These are phyloP conservation scores for Corymbia maculata DNA, from an alignment of 345 rosid genomes.

Conservation along the genomic window DNA sequence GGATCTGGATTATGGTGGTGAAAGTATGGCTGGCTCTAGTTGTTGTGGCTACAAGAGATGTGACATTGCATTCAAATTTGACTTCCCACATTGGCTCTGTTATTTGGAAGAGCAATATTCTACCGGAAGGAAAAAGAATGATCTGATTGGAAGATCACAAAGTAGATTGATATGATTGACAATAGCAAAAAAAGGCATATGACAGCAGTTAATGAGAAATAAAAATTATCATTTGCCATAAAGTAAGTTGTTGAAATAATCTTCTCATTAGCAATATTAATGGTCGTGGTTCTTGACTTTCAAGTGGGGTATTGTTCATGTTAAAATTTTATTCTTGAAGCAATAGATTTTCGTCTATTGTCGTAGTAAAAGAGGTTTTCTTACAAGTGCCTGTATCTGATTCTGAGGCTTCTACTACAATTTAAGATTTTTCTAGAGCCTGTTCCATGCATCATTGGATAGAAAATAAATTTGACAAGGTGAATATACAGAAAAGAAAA, in stretches of 20 bases:
- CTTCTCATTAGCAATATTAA: neutral
- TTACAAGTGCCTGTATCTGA: neutral
- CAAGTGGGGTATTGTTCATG: neutral
- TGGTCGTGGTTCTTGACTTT: neutral
- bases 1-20: rapidly evolving
- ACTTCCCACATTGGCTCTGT: neutral
- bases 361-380: neutral
- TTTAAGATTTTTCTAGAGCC: neutral
- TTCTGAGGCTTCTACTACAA: neutral
- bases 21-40: neutral
- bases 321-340: neutral
- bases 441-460: neutral
- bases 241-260: too few species aligned
- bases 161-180: neutral
- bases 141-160: neutral
- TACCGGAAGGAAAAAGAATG: neutral
- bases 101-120: neutral
- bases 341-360: neutral
- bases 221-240: too few species aligned
- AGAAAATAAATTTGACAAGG: neutral
- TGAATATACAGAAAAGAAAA: neutral
- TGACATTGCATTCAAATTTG: neutral
- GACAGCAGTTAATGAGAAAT: neutral
- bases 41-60: neutral
- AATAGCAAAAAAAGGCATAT: neutral